phyloP scores from a whole-genome alignment of 805 yeast species.

The Cyberlindnera nakhonratchasimensis region DNA sequence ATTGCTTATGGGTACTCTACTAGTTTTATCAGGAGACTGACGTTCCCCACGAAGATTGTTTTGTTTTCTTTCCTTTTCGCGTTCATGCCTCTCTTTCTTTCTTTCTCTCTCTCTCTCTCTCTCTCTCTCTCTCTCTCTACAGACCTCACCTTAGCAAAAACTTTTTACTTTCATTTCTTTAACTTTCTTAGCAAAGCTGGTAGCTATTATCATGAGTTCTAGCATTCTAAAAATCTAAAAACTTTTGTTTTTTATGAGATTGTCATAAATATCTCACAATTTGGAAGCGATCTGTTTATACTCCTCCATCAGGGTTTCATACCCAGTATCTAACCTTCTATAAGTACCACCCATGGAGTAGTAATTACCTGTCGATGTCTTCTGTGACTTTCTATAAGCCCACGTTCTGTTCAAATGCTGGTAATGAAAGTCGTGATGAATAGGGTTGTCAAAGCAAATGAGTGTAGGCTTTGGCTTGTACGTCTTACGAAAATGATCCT shows the following conservation, averaged over 20 bases:
- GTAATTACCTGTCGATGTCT: conserved; percentile 15
- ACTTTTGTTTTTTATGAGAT: background rate
- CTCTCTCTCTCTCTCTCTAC: too few species aligned
- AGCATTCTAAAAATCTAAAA: background rate
- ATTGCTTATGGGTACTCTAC: conserved; percentile 1
- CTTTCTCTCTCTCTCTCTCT: background rate
- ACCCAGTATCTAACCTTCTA: conserved; percentile 8
- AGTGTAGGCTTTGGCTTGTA: conserved; percentile 14
- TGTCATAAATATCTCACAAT: conserved; percentile 1
- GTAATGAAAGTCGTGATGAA: conserved; percentile 18
- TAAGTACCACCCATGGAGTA: conserved; percentile 9
- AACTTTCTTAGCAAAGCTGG: too few species aligned
- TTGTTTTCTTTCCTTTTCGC: conserved; percentile 4
- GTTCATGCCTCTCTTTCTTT: background rate
- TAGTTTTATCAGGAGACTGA: background rate
- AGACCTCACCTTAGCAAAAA: too few species aligned
- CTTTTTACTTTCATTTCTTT: too few species aligned
- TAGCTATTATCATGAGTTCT: too few species aligned
- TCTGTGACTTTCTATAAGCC: conserved; percentile 9
- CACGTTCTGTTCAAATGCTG: conserved; percentile 9
- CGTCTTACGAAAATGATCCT: conserved; percentile 10
- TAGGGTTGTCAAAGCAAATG: conserved; percentile 23
- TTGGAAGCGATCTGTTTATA: conserved; percentile 9
- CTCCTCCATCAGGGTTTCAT: conserved; percentile 8
- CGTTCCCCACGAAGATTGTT: background rate